These are phyloP conservation scores for Chaetomium cochliodes DNA, from an alignment of 495 filamentous ascomycete genomes.

Conservation along the genomic window DNA sequence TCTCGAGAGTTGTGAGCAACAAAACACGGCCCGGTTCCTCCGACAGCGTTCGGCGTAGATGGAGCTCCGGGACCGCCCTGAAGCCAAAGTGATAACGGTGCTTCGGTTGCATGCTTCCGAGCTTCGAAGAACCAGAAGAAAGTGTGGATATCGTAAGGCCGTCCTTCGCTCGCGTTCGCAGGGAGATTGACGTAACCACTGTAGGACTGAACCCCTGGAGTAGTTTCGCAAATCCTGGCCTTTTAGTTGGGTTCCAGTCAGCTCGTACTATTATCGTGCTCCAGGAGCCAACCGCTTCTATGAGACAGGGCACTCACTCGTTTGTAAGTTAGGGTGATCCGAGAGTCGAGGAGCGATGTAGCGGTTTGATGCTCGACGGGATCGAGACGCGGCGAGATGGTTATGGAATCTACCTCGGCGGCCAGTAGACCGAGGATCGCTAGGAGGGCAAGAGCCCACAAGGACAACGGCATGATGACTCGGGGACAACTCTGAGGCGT, in stretches of 20 bases:
- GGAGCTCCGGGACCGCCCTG: slow-evolving; percentile 60
- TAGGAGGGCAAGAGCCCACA: not conserved
- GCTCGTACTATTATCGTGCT: not conserved
- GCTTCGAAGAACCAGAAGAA: slow-evolving; percentile 78
- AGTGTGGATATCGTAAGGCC: slow-evolving; percentile 66
- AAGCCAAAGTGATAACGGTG: slow-evolving; percentile 63
- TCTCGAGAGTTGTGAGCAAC: slow-evolving; percentile 46
- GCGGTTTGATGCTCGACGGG: not conserved
- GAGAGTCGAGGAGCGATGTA: not conserved
- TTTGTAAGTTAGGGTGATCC: not conserved
- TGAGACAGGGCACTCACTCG: not conserved
- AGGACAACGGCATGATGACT: not conserved
- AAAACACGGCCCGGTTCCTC: slow-evolving; percentile 51
- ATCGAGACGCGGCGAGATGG: not conserved
- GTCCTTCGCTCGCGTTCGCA: slow-evolving; percentile 30
- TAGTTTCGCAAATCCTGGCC: slow-evolving; percentile 33
- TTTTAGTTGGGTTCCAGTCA: slow-evolving; percentile 1
- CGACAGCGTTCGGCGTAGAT: slow-evolving; percentile 61
- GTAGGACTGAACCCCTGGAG: slow-evolving; percentile 42
- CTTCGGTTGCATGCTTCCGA: slow-evolving; percentile 53
- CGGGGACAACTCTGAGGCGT: too few species aligned
- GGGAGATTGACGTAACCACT: slow-evolving; percentile 48
- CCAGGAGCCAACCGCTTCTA: not conserved
- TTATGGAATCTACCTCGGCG: too few species aligned
- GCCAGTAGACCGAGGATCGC: not conserved